Evolutionary conservation across 2,329 filamentous ascomycete genomes (phyloP).

Genomic region (Aspergillus brasiliensis): DNA sequence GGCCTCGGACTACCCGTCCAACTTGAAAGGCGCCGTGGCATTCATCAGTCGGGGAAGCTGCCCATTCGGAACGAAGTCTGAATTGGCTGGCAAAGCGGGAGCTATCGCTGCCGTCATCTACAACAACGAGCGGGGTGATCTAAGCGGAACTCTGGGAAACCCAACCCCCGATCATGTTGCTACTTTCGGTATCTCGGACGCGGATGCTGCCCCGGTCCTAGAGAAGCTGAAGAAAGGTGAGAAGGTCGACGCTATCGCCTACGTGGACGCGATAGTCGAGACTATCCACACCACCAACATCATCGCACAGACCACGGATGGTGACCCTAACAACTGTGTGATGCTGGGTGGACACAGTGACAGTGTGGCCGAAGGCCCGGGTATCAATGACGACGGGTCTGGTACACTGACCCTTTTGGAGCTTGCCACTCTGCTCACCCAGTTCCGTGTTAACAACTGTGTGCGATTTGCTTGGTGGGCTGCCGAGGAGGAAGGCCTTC

Average conservation of each 20-base stretch:
- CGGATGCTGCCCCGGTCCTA: conserved; percentile 61
- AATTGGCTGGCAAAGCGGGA: conserved; percentile 68
- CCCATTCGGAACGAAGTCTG: conserved; percentile 71
- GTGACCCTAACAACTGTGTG: conserved; percentile 60
- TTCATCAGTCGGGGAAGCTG: conserved; percentile 71
- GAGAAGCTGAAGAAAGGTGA: conserved; percentile 54
- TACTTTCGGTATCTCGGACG: conserved; percentile 66
- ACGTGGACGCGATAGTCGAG: conserved; percentile 50
- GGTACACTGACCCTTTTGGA: conserved; percentile 64
- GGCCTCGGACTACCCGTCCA: conserved; percentile 61
- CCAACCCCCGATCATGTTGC: conserved; percentile 57
- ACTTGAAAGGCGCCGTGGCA: conserved; percentile 65
- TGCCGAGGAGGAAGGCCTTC: conserved; percentile 63
- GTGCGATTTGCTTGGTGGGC: conserved; percentile 69
- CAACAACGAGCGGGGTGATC: conserved; percentile 65
- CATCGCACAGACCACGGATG: conserved; percentile 60
- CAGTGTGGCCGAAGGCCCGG: conserved; percentile 62
- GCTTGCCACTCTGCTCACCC: conserved; percentile 62
- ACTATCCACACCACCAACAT: conserved; percentile 57
- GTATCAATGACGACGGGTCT: conserved; percentile 77
- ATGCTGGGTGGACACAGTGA: conserved; percentile 63
- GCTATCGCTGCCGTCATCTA: conserved; percentile 73
- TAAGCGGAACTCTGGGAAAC: conserved; percentile 69
- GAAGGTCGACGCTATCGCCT: conserved; percentile 41
- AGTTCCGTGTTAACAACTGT: conserved; percentile 72